phyloP scores from a whole-genome alignment of 2,329 filamentous ascomycete species.

The Neoscytalidium dimidiatum region DNA sequence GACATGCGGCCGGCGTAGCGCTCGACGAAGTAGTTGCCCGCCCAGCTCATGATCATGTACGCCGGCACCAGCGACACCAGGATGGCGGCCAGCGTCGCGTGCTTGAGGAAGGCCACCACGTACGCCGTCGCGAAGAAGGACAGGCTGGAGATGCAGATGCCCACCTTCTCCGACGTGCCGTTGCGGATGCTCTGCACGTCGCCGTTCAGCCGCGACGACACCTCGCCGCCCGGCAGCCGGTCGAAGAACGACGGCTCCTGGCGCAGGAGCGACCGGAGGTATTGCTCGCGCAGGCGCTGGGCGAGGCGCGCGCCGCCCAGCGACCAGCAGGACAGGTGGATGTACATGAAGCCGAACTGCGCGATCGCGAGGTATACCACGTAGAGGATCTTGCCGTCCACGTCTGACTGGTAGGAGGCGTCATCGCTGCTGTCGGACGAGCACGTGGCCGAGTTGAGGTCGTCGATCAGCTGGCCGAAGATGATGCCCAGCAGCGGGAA shows the following conservation, averaged over 20 bases:
- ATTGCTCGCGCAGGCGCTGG: slow-evolving; percentile 62
- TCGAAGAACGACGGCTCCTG: slow-evolving; percentile 68
- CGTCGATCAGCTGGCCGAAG: slow-evolving; percentile 64
- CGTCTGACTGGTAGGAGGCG: slow-evolving; percentile 42
- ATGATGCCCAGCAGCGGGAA: slow-evolving; percentile 66
- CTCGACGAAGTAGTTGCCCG: slow-evolving; percentile 57
- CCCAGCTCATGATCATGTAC: slow-evolving; percentile 60
- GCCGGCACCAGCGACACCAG: slow-evolving; percentile 64
- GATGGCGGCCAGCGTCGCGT: slow-evolving; percentile 64
- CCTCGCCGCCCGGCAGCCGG: slow-evolving; percentile 61
- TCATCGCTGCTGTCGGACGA: slow-evolving; percentile 32
- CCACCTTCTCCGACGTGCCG: slow-evolving; percentile 71
- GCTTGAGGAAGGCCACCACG: slow-evolving; percentile 66
- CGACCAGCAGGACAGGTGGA: slow-evolving; percentile 65
- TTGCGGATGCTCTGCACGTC: slow-evolving; percentile 68
- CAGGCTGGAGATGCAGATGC: slow-evolving; percentile 61
- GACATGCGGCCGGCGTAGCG: slow-evolving; percentile 55
- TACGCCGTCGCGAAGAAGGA: slow-evolving; percentile 70
- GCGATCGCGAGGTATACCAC: slow-evolving; percentile 67
- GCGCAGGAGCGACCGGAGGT: slow-evolving; percentile 59
- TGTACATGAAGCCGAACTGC: slow-evolving; percentile 65
- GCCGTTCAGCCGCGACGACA: slow-evolving; percentile 63
- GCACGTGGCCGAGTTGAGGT: slow-evolving; percentile 61
- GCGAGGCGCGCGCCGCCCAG: slow-evolving; percentile 65
- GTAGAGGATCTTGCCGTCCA: slow-evolving; percentile 60